Base-by-base conservation (phyloP, 306 rosid genomes). In the Elaeagnus macrophylla region DNA sequence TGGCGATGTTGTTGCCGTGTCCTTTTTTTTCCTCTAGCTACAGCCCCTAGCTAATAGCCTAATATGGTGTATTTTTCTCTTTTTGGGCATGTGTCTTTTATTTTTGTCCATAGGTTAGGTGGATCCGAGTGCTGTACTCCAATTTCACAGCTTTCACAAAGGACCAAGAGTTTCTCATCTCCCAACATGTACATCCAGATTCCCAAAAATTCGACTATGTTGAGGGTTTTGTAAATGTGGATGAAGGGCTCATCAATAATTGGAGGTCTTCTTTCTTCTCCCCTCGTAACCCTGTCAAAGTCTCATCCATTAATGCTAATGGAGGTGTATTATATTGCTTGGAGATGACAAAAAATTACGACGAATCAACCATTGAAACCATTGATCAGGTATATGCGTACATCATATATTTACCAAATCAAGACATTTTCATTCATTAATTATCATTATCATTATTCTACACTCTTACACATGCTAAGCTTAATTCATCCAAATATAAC, bases 211-310 rank as follows among this genome's bases (percentile, higher is more conserved):
- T 91, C 51, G 99, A 91, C 42, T 91, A 91, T 67, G 83, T 91
- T 4, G 99, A 91, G 68, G 99, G 99, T 44, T 91, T 91, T 60
- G 96, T 91, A 4, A 91, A 87, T 35, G 99, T 84, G 1, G 99
- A 91, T 47, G 95, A 87, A 69, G 95, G 96, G 7, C 80, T 91
- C 15, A 78, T 84, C 43, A 91, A 91, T 60, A 91, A 87, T 66
- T 91, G 99, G 99, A 78, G 99, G 48, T 91, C 99, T 0, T 91
- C 99, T 0, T 91, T 91, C 65, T 91, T 86, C 61, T 84, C 96
- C 10, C 82, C 96, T 0, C 73, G 71, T 9, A 91, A 91, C 40
- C 95, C 95, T 10, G 89, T 91, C 14, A 87, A 91, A 64, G 77
- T 91, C 57, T 68, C 64, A 58, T 84, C 99, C 12, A 63, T 84